phyloP scores from a whole-genome alignment of 129 eudicot genomes.

The Heracleum sosnowskyi region DNA sequence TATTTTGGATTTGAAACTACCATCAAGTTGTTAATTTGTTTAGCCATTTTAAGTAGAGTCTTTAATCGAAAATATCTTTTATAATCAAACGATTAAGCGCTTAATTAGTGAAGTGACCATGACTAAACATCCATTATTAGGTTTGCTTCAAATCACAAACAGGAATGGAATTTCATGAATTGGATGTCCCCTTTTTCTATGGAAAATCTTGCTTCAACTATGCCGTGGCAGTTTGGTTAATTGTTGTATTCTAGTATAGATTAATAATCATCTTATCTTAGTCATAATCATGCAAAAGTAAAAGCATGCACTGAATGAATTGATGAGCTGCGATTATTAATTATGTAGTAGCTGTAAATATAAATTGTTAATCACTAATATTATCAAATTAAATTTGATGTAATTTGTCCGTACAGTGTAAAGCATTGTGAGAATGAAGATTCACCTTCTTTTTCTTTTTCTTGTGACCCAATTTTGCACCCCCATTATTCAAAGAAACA shows the following conservation, averaged over 20 bases:
- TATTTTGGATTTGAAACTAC: neutral
- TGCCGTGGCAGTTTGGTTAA: neutral
- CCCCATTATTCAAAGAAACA: neutral
- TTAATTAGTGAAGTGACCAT: neutral
- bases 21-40: neutral
- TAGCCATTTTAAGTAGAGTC: neutral
- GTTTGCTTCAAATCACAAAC: neutral
- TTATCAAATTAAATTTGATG: neutral
- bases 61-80: neutral
- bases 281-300: neutral
- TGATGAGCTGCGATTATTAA: neutral
- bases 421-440: neutral
- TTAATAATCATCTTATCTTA: neutral
- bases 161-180: neutral
- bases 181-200: neutral
- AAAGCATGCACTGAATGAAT: neutral
- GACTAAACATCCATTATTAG: neutral
- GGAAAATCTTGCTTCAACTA: neutral
- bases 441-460: slow-evolving; percentile 2
- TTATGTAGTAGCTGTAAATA: neutral
- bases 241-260: too few species aligned
- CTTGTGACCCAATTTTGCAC: neutral
- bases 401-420: neutral
- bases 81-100: neutral
- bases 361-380: neutral